Evolutionary conservation across 345 rosid genomes (phyloP), one percentile per base, ranked within the genome.

Genomic region (Nephelium lappaceum): DNA sequence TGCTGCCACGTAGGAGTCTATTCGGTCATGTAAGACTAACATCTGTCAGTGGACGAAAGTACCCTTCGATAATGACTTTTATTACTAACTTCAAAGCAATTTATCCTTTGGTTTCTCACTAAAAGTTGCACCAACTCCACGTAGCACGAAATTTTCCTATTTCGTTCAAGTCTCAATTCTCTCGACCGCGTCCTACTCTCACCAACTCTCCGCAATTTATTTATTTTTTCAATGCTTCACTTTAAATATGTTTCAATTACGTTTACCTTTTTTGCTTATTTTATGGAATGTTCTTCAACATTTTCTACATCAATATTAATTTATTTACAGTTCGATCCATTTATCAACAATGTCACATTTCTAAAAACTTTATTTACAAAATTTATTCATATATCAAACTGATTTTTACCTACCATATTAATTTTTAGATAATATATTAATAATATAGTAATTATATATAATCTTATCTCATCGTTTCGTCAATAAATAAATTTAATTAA

Each of bases 1-100:
- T 84, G 75, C 72, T 76, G 76, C 87, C 89, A 87, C 88, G 86
- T 85, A 78, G 67, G 77, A 62, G 5, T 55, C 49, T 70, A 0
- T 11, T 79, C 57, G 7, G 0, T 15, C 74, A 47, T 58, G 53
- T 36, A 18, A 0, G 21, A 42, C 68, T 23, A 80, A 65, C 8
- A 72, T 0, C 38, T 72, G 5, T 63, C 6, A 65, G 38, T 18
- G 64, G 82, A 78, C 89, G 11, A 78, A 70, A 78, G 39, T 78
- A 80, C 78, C 89, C 86, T 83, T 71, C 82, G 8, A 55, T 45
- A 55, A 78, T 71, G 15, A 58, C 31, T 62, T 24, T 58, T 31
- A 31, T 31, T 31, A 31, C 36, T 31, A 31, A 31, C 36, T 31
- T 31, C 1, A 31, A 31, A 1, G 36, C 8, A 7, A 19, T 49